phyloP scores from a whole-genome alignment of 2,329 filamentous ascomycete species.

The Colletotrichum sansevieriae region DNA sequence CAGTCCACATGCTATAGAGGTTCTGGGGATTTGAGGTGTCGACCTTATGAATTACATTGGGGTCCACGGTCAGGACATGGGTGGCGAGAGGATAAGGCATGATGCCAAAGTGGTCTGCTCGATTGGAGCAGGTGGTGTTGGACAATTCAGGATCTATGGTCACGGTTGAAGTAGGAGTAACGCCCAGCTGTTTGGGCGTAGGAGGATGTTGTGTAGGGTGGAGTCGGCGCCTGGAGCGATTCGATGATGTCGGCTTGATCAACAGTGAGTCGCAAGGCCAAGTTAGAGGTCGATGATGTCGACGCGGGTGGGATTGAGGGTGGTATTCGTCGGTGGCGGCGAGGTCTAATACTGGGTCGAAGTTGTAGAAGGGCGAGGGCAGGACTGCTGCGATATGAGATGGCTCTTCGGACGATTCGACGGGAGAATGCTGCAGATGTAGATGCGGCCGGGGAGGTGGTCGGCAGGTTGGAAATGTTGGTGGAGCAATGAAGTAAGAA shows the following conservation, averaged over 20 bases:
- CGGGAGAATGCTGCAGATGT: conserved; percentile 30
- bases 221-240: conserved; percentile 34
- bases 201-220: conserved; percentile 1
- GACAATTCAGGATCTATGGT: conserved; percentile 44
- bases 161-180: conserved; percentile 43
- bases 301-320: neutral
- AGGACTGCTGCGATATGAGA: conserved; percentile 31
- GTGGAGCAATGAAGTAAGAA: conserved; percentile 43
- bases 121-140: conserved; percentile 50
- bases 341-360: conserved; percentile 4
- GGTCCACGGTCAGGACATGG: conserved; percentile 91
- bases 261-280: conserved; percentile 11
- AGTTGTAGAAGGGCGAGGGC: conserved; percentile 19
- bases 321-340: conserved; percentile 20
- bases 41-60: conserved; percentile 92
- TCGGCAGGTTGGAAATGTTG: conserved; percentile 21
- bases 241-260: conserved; percentile 3
- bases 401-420: conserved; percentile 16
- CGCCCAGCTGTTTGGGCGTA: conserved; percentile 5
- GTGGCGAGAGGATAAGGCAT: conserved; percentile 90
- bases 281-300: conserved; percentile 23
- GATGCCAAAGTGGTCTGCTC: conserved; percentile 53
- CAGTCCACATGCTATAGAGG: conserved; percentile 96
- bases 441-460: conserved; percentile 17
- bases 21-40: conserved; percentile 94